Evolutionary conservation across 2,329 filamentous ascomycete species (phyloP).

Genomic region (Myriangium duriaei): DNA sequence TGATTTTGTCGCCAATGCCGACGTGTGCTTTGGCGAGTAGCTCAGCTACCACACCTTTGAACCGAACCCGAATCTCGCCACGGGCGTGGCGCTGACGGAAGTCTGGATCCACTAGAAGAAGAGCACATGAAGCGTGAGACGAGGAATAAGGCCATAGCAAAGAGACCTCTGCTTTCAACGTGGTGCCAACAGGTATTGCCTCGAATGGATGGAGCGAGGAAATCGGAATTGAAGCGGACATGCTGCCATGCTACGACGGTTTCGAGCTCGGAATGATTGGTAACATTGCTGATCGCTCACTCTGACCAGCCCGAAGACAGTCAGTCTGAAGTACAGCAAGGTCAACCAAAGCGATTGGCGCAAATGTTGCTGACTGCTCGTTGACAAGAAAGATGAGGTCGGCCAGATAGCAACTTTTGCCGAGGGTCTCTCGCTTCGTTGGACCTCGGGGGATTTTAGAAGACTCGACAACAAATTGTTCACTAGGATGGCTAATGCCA

Average conservation of each 20-base stretch:
- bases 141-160: conserved; percentile 88
- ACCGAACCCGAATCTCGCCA: conserved; percentile 71
- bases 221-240: conserved; percentile 18
- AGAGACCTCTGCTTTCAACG: conserved; percentile 60
- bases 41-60: conserved; percentile 58
- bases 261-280: no score
- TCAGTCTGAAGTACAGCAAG: no score
- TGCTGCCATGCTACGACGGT: conserved; percentile 11
- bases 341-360: no score
- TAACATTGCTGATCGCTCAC: no score
- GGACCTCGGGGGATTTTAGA: no score
- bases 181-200: conserved; percentile 16
- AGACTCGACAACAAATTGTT: no score
- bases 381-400: no score
- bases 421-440: no score
- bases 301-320: no score
- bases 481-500: no score
- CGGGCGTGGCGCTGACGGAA: conserved; percentile 63
- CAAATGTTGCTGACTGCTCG: no score
- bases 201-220: conserved; percentile 17
- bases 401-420: no score
- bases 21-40: conserved; percentile 54
- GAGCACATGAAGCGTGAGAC: conserved; percentile 57
- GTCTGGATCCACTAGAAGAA: conserved; percentile 75
- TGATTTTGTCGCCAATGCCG: conserved; percentile 66